A percentile compares a stretch with the other conserved stretches of the same genome.
These are phyloP conservation scores for Crucibulum laeve DNA, from an alignment of 768 basidiomycete genomes.

Conservation along the genomic window DNA sequence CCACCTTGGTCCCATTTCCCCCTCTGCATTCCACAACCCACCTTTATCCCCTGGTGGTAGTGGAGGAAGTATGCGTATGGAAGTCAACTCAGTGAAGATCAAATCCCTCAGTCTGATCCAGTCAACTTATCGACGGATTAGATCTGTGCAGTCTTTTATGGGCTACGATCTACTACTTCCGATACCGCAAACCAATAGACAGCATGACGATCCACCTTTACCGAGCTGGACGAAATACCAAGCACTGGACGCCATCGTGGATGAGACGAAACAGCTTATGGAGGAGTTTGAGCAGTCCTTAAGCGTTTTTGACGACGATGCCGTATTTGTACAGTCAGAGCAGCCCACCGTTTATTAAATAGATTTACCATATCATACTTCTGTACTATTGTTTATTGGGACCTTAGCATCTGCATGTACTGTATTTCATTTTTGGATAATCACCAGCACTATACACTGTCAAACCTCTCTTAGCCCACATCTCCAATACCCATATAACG, in stretches of 20 bases:
- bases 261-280: conserved; percentile 53
- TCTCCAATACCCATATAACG: too few relatives aligned
- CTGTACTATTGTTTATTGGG: neutral
- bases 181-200: conserved; percentile 18
- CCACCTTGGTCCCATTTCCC: conserved; percentile 53
- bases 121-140: conserved; percentile 56
- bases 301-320: conserved; percentile 21
- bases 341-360: neutral
- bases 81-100: conserved; percentile 38
- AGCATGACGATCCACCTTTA: conserved; percentile 6
- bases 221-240: conserved; percentile 51
- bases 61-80: conserved; percentile 14
- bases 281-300: conserved; percentile 51
- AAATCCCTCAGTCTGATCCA: conserved; percentile 47
- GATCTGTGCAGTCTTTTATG: conserved; percentile 58
- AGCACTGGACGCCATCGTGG: conserved; percentile 45
- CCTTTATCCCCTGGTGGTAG: conserved; percentile 22
- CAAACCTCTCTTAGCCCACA: too few relatives aligned
- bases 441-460: too few relatives aligned
- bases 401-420: too few relatives aligned
- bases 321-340: conserved; percentile 20
- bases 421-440: too few relatives aligned
- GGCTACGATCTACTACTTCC: conserved; percentile 60
- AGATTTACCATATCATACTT: neutral
- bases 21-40: conserved; percentile 25